Evolutionary conservation across 208 protist species (phyloP).

Genomic region (Angomonas ambiguus): DNA sequence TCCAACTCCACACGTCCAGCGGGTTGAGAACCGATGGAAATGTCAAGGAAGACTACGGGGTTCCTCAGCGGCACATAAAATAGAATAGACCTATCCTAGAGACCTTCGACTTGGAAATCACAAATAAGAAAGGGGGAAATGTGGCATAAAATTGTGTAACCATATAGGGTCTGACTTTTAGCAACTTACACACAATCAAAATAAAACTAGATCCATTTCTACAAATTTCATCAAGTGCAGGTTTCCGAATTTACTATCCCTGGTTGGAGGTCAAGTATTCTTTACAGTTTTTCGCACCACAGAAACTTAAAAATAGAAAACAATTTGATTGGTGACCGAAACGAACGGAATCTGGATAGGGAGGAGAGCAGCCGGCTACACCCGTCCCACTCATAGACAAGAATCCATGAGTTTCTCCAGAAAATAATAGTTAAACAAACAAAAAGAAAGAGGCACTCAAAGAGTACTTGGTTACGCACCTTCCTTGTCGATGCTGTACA

Average conservation of each 20-base stretch:
- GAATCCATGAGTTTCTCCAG: too few species aligned
- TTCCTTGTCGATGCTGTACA: constrained; percentile 8
- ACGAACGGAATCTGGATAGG: background rate
- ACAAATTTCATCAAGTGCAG: background rate
- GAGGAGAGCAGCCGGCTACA: background rate
- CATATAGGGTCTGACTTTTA: background rate
- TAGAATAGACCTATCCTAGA: too few species aligned
- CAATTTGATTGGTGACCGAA: background rate
- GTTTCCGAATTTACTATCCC: too few species aligned
- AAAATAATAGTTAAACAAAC: too few species aligned
- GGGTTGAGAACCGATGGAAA: constrained; percentile 80
- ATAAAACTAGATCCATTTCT: too few species aligned
- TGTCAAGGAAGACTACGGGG: constrained; percentile 91
- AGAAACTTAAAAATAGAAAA: background rate
- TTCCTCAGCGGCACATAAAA: too few species aligned
- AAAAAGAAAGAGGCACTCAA: too few species aligned
- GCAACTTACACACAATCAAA: background rate
- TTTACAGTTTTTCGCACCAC: too few species aligned
- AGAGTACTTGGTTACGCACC: background rate
- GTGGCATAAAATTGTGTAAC: background rate
- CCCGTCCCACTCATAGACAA: too few species aligned
- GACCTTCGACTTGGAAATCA: too few species aligned
- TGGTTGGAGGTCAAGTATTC: too few species aligned
- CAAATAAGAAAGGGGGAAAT: background rate
- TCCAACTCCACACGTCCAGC: constrained; percentile 91